Conservation (phyloP, 2,329 filamentous ascomycete species). For the Neonectria coccinea region DNA sequence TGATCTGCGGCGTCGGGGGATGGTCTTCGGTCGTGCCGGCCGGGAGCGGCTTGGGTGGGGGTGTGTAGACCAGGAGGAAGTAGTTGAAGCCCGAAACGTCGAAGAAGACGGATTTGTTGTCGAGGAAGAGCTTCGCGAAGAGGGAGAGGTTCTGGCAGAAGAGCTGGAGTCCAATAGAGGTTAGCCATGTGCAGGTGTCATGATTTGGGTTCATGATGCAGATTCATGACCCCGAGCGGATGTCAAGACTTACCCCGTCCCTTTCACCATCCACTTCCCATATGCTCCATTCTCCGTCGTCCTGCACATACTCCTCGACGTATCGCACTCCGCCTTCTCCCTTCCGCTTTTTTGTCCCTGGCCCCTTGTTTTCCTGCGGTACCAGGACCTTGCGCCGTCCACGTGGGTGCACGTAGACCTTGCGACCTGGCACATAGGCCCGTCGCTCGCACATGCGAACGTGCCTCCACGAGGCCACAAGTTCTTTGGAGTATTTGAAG, state of each 20-base stretch:
- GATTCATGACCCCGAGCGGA: neutral
- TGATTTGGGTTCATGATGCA: neutral
- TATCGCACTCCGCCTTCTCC: constrained; percentile 52
- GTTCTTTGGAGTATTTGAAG: constrained; percentile 86
- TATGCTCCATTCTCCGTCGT: constrained; percentile 83
- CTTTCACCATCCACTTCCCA: constrained; percentile 94
- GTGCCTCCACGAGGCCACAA: constrained; percentile 69
- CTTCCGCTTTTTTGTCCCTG: constrained; percentile 54
- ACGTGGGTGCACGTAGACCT: constrained; percentile 76
- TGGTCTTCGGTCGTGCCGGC: constrained; percentile 25
- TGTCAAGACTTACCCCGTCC: constrained; percentile 70
- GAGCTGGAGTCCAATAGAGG: constrained; percentile 60
- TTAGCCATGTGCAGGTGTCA: constrained; percentile 18
- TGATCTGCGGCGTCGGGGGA: constrained; percentile 64
- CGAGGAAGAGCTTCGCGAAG: constrained; percentile 96
- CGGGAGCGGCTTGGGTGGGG: constrained; percentile 45
- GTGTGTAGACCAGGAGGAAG: constrained; percentile 86
- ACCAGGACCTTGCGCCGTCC: constrained; percentile 56
- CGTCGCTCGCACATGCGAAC: constrained; percentile 67
- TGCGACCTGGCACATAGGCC: constrained; percentile 70
- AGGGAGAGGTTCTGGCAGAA: constrained; percentile 96
- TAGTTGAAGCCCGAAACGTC: constrained; percentile 95
- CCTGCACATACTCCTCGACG: constrained; percentile 58
- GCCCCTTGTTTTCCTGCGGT: constrained; percentile 47
- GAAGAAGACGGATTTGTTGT: constrained; percentile 98